A percentile compares a stretch with the other conserved stretches of the same genome.
phyloP scores from a whole-genome alignment of 139 green algal genomes.

The Zygnema circumcarinatum region DNA sequence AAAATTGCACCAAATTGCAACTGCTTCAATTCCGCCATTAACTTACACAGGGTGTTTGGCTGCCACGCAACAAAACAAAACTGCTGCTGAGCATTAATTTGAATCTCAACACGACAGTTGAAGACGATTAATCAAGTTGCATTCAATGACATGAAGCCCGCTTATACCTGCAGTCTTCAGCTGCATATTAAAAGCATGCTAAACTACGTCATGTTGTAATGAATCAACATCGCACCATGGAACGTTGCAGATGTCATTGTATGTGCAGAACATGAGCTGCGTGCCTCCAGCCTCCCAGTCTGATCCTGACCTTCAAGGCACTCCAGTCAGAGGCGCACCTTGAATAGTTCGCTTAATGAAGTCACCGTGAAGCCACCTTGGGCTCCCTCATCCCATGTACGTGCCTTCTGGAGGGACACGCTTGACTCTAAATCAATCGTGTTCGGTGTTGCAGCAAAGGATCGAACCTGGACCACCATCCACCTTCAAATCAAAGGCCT shows the following conservation, averaged over 20 bases:
- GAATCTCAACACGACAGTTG: too few species aligned
- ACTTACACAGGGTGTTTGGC: background rate
- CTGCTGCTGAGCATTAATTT: conserved; percentile 1
- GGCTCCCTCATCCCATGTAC: conserved; percentile 49
- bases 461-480: background rate
- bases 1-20: too few species aligned
- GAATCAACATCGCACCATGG: too few species aligned
- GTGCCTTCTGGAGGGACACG: conserved; percentile 23
- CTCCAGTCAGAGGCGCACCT: conserved; percentile 22
- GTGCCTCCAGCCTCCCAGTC: too few species aligned
- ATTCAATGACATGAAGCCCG: background rate
- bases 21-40: background rate
- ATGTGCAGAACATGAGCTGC: too few species aligned
- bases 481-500: too few species aligned
- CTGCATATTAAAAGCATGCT: too few species aligned
- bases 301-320: too few species aligned
- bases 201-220: too few species aligned
- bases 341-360: conserved; percentile 44
- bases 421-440: background rate
- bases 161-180: background rate
- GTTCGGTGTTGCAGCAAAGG: background rate
- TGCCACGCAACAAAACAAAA: background rate
- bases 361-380: conserved; percentile 19
- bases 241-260: too few species aligned
- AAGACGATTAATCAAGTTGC: background rate